Conservation (phyloP, 345 rosid species). For the Zanthoxylum bungeanum region DNA sequence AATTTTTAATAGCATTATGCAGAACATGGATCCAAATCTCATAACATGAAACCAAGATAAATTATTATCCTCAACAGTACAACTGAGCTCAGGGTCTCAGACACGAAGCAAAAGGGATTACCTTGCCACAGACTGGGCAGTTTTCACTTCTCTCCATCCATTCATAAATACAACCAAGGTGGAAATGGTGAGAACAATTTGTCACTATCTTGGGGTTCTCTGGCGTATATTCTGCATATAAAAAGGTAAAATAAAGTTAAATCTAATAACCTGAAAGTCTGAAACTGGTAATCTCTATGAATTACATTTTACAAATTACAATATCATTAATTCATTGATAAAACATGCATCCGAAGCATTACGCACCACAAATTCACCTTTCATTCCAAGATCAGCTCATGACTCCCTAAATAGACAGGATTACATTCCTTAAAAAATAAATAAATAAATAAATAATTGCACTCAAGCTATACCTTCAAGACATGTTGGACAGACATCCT, state of each 20-base stretch:
- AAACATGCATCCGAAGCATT: no score
- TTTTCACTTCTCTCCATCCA: constrained; percentile 99
- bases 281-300: not conserved
- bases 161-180: constrained; percentile 97
- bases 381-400: no score
- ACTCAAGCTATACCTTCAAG: constrained; percentile 69
- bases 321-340: no score
- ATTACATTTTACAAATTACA: not conserved
- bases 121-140: constrained; percentile 99
- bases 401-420: no score
- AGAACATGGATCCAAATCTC: not conserved
- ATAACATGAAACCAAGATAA: not conserved
- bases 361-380: no score
- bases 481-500: constrained; percentile 97
- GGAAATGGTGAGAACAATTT: constrained; percentile 93
- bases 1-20: no score
- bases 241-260: not conserved
- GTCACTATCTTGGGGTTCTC: constrained; percentile 95
- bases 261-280: not conserved
- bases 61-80: constrained; percentile 4
- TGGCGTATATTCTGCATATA: constrained; percentile 75
- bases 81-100: not conserved
- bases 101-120: constrained; percentile 22
- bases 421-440: no score
- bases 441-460: no score